These are phyloP conservation scores for Coccomyxa subellipsoidea DNA, from an alignment of 163 green algal species.

Conservation along the genomic window DNA sequence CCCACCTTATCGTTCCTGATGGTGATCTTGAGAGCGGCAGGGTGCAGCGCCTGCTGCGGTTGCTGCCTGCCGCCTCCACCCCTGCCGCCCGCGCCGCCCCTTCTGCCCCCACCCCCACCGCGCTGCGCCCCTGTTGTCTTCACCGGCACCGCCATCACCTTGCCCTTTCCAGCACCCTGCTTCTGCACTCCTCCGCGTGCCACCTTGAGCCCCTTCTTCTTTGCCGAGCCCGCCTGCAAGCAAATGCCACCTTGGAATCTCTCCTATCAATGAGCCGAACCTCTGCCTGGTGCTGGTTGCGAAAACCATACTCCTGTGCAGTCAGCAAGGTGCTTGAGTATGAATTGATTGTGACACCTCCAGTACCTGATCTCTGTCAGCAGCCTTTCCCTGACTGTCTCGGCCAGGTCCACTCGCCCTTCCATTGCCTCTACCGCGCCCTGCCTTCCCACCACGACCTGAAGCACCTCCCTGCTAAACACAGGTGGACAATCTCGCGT, in stretches of 20 bases:
- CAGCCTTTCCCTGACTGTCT: not conserved
- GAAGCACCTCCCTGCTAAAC: not conserved
- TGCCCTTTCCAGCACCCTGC: not conserved
- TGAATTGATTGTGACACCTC: not conserved
- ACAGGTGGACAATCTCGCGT: no score
- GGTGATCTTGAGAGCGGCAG: not conserved
- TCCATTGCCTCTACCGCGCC: not conserved
- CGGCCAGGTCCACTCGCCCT: not conserved
- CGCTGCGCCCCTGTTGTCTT: not conserved
- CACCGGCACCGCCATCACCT: not conserved
- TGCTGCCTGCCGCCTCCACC: not conserved
- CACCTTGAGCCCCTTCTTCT: not conserved
- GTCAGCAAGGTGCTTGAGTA: not conserved
- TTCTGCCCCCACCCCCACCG: not conserved
- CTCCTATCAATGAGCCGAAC: no score
- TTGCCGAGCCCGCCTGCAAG: not conserved
- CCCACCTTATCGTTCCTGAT: not conserved
- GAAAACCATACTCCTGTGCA: no score
- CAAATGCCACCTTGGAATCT: not conserved
- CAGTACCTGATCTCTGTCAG: not conserved
- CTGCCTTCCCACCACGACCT: not conserved
- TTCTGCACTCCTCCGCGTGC: not conserved
- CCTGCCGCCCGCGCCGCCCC: not conserved
- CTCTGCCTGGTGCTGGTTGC: no score
- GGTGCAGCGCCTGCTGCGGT: not conserved